Evolutionary conservation across 148 eudicot species (phyloP).

Genomic region (Nyssa sinensis): DNA sequence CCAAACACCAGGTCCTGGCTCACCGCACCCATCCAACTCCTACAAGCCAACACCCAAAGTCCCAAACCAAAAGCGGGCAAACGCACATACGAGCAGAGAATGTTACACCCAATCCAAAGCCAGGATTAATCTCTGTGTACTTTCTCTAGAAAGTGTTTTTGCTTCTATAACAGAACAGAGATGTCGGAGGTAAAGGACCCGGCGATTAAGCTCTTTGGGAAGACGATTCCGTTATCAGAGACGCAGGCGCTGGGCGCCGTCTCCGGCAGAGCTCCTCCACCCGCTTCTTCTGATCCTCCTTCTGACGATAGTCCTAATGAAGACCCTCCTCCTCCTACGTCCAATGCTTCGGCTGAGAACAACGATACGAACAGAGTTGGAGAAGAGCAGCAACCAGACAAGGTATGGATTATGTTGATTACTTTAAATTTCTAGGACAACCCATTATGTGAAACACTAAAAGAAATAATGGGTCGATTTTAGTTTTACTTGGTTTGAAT

Average conservation of each 20-base stretch:
- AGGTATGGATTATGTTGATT: background rate
- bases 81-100: no score
- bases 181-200: conserved; percentile 51
- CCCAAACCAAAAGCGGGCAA: background rate
- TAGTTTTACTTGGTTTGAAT: background rate
- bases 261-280: background rate
- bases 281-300: background rate
- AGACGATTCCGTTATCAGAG: conserved; percentile 43
- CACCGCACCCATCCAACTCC: background rate
- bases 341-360: conserved; percentile 2
- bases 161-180: background rate
- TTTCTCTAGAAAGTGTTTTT: no score
- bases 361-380: background rate
- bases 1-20: background rate
- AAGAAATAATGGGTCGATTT: background rate
- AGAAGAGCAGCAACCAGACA: conserved; percentile 5
- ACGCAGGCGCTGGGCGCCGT: background rate
- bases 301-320: background rate
- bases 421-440: background rate
- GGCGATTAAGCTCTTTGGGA: conserved; percentile 56
- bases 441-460: background rate
- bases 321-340: conserved; percentile 3
- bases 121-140: no score
- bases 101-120: no score
- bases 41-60: no score